phyloP scores from a whole-genome alignment of 768 basidiomycete genomes.

The Stropharia rugosoannulata region DNA sequence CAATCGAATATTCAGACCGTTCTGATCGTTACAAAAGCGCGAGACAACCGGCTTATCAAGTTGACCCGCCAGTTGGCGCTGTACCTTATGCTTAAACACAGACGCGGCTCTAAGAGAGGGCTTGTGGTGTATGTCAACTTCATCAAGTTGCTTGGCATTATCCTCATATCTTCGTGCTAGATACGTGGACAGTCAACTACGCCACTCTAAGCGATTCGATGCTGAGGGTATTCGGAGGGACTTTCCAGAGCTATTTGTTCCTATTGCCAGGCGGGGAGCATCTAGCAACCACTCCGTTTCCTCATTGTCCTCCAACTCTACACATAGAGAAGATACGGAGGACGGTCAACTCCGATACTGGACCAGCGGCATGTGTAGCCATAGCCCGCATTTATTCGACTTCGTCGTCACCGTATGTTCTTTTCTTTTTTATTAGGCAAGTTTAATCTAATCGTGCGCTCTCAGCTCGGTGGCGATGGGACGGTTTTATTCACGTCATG shows the following conservation, averaged over 20 bases:
- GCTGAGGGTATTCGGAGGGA: conserved; percentile 85
- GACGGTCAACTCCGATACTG: conserved; percentile 96
- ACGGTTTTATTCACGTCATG: conserved; percentile 99
- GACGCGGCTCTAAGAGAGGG: conserved; percentile 63
- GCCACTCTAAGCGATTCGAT: conserved; percentile 89
- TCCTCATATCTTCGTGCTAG: conserved; percentile 34
- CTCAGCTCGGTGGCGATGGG: conserved; percentile 94
- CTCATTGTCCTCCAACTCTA: conserved; percentile 48
- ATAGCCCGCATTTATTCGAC: conserved; percentile 90
- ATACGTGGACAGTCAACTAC: conserved; percentile 93
- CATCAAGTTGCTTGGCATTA: conserved; percentile 1
- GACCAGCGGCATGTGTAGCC: conserved; percentile 95
- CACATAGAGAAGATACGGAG: conserved; percentile 48
- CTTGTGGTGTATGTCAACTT: conserved; percentile 71
- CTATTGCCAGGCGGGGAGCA: conserved; percentile 71
- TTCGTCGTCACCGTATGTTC: conserved; percentile 91
- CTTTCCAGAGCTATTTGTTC: conserved; percentile 84
- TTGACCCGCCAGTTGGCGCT: conserved; percentile 92
- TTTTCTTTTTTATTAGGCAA: background rate
- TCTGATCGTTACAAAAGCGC: conserved; percentile 95
- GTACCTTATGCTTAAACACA: conserved; percentile 91
- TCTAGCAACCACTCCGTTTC: conserved; percentile 66
- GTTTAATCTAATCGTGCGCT: conserved; percentile 11
- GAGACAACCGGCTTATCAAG: conserved; percentile 95
- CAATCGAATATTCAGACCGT: conserved; percentile 90